Evolutionary conservation across 352 stramenopile species (phyloP), one percentile per base, ranked within the genome.

Genomic region (Pythium dissotocum): DNA sequence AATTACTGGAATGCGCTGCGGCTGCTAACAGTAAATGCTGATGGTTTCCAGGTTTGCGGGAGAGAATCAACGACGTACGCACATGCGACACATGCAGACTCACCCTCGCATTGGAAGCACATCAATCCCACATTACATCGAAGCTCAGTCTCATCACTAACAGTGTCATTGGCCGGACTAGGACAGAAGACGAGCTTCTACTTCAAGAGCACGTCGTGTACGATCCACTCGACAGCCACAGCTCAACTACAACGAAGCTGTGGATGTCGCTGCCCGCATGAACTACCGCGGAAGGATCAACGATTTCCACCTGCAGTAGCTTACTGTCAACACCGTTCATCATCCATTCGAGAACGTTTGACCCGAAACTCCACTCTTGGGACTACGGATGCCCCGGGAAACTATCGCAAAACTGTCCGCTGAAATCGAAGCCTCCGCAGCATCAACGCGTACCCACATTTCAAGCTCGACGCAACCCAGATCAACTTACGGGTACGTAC

Each of bases 231-330:
- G 12, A 86, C 86, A 5, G 86, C 88, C 16, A 91, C 85, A 0
- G 85, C 94, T 36, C 82, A 91, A 60, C 94, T 95, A n/a, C 73
- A 83, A 90, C 63, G 88, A 94, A 38, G 82, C 84, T 6, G 79
- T 94, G 16, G 85, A 94, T 9, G 78, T 90, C 30, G 86, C 86
- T 6, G 73, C 93, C 13, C 80, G 90, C 69, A 90, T 94, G 76
- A 95, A 95, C 67, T 90, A 79, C 58, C 26, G 85, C 0, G 88
- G 86, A 3, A 75, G 86, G 8, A 61, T 94, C 51, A 65, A 90
- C 58, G 75, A 83, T 36, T 67, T 90, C 10, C 72, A 72, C 26
- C 88, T 94, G n/a, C n/a, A n/a, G n/a, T n/a, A n/a, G n/a, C n/a
- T 24, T 4, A 58, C 7, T 40, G 44, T 59, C 28, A 26, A 59